These are phyloP conservation scores for Globisporangium paddicum DNA, from an alignment of 352 stramenopile genomes.

Conservation along the genomic window DNA sequence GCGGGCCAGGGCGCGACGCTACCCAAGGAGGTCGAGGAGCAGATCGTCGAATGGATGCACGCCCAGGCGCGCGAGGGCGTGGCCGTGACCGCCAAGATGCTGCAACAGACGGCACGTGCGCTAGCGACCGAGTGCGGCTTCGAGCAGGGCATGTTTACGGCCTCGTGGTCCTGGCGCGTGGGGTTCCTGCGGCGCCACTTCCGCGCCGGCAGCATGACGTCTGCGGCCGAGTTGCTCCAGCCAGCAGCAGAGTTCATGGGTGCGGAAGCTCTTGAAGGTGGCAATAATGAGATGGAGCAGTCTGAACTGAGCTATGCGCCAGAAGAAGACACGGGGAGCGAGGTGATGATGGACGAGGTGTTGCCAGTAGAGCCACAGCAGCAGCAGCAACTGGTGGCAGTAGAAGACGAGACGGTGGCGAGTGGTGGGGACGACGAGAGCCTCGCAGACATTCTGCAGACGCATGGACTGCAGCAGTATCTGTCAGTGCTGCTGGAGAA, in stretches of 20 bases:
- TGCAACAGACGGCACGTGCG: slow-evolving; percentile 2
- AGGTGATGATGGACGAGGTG: neutral
- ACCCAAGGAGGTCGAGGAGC: slow-evolving; percentile 5
- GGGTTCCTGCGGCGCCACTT: slow-evolving; percentile 4
- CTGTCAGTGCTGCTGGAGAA: slow-evolving; percentile 11
- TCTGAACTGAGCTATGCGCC: neutral
- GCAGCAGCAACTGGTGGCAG: neutral
- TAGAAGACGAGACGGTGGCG: neutral
- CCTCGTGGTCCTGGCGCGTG: slow-evolving; percentile 8
- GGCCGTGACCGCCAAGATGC: slow-evolving; percentile 10
- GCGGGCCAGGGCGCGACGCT: slow-evolving; percentile 4
- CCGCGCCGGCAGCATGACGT: neutral
- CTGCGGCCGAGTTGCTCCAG: neutral
- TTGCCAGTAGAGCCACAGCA: neutral
- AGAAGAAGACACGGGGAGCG: neutral
- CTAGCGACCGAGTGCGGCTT: slow-evolving; percentile 1
- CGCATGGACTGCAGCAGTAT: slow-evolving; percentile 7
- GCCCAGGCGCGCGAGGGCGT: slow-evolving; percentile 4
- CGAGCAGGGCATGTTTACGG: slow-evolving; percentile 7
- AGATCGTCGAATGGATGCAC: slow-evolving; percentile 13
- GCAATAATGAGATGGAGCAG: neutral
- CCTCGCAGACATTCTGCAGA: slow-evolving; percentile 3
- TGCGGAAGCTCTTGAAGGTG: too few relatives aligned
- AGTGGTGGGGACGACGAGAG: neutral
- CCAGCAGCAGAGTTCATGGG: neutral